These are phyloP conservation scores for Dalbergia cochinchinensis DNA, from an alignment of 306 rosid genomes.

Conservation along the genomic window DNA sequence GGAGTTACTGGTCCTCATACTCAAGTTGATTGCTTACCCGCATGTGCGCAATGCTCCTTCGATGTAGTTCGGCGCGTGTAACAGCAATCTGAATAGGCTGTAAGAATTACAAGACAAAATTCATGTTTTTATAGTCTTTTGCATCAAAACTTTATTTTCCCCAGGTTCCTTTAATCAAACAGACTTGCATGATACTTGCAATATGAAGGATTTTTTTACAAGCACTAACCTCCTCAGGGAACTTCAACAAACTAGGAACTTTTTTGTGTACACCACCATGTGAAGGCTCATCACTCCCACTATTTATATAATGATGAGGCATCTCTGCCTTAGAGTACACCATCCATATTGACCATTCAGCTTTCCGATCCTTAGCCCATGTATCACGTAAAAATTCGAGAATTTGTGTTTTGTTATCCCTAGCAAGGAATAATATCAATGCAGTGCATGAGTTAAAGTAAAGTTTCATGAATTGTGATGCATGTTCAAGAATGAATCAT, in stretches of 20 bases:
- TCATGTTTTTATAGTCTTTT: slow-evolving; percentile 33
- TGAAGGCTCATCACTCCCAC: slow-evolving; percentile 65
- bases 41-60: slow-evolving; percentile 91
- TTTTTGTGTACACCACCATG: slow-evolving; percentile 64
- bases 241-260: slow-evolving; percentile 68
- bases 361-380: slow-evolving; percentile 84
- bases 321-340: slow-evolving; percentile 89
- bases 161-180: slow-evolving; percentile 29
- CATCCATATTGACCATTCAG: slow-evolving; percentile 99
- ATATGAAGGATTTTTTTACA: slow-evolving; percentile 36
- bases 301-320: slow-evolving; percentile 85
- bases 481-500: slow-evolving; percentile 9
- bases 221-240: slow-evolving; percentile 81
- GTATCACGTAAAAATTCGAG: slow-evolving; percentile 67
- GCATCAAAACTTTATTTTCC: slow-evolving; percentile 4
- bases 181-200: slow-evolving; percentile 19
- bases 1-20: slow-evolving; percentile 34
- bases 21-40: slow-evolving; percentile 60
- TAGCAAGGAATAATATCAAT: slow-evolving; percentile 50
- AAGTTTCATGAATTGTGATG: slow-evolving; percentile 25
- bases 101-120: slow-evolving; percentile 41
- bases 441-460: slow-evolving; percentile 38
- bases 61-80: slow-evolving; percentile 84
- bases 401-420: slow-evolving; percentile 78
- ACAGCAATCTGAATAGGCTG: slow-evolving; percentile 87